These are phyloP conservation scores for Lonicera japonica DNA, from an alignment of 129 eudicot genomes.

Conservation along the genomic window DNA sequence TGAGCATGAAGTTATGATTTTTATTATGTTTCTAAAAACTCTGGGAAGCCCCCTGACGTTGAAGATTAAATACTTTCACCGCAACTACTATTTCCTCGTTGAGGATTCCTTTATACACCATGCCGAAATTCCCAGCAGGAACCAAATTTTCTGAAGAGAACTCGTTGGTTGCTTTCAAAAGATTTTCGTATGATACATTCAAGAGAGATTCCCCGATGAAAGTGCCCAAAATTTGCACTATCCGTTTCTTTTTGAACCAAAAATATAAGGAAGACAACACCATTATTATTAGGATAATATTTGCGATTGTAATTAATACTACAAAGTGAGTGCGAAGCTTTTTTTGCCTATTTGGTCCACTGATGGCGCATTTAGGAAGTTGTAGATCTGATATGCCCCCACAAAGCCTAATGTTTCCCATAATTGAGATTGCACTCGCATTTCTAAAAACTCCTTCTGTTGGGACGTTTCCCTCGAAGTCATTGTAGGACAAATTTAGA, in stretches of 20 bases:
- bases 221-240: neutral
- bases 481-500: conserved; percentile 2
- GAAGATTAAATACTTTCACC: too few relatives aligned
- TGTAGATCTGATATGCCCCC: conserved; percentile 1
- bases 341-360: neutral
- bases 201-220: neutral
- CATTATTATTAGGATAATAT: neutral
- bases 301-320: neutral
- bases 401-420: conserved; percentile 11
- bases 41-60: too few relatives aligned
- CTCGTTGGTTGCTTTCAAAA: conserved; percentile 10
- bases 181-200: neutral
- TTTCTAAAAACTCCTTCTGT: neutral
- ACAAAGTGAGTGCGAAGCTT: neutral
- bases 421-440: conserved; percentile 4
- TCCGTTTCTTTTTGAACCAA: neutral
- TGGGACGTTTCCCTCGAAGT: conserved; percentile 11
- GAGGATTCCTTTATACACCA: neutral
- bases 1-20: too few relatives aligned
- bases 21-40: too few relatives aligned
- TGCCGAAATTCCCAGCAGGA: neutral
- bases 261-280: neutral
- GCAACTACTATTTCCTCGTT: too few relatives aligned
- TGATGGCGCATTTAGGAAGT: neutral
- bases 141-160: conserved; percentile 11